Evolutionary conservation across 495 filamentous ascomycete genomes (phyloP).

Genomic region (Parachaetomium inaequale): DNA sequence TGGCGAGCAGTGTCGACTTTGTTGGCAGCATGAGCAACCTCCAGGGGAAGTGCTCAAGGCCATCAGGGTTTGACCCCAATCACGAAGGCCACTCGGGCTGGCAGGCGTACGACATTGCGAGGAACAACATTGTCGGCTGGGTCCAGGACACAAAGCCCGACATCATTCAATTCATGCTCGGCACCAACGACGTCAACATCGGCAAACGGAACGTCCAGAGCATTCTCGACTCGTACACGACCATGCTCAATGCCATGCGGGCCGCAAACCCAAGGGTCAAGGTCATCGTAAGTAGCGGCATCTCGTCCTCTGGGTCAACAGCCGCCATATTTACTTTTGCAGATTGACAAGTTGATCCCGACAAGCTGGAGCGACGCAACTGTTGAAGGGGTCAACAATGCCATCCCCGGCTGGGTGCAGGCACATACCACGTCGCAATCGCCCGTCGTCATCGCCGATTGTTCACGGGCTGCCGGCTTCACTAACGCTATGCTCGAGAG

Average conservation of each 20-base stretch:
- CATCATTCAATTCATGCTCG: conserved; percentile 40
- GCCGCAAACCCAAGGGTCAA: conserved; percentile 30
- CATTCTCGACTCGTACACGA: conserved; percentile 37
- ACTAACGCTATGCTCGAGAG: conserved; percentile 24
- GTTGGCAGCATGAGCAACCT: conserved; percentile 36
- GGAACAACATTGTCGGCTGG: conserved; percentile 36
- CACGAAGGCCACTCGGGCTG: conserved; percentile 42
- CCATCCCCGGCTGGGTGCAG: conserved; percentile 33
- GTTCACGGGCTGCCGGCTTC: conserved; percentile 26
- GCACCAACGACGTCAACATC: conserved; percentile 40
- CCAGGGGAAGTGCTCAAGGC: conserved; percentile 20
- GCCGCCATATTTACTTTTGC: no score
- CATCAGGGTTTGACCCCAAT: conserved; percentile 26
- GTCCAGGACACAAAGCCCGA: conserved; percentile 33
- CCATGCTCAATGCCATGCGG: conserved; percentile 33
- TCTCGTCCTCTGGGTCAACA: background rate
- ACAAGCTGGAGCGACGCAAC: conserved; percentile 28
- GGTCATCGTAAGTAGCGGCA: conserved; percentile 30
- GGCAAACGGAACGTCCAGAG: conserved; percentile 25
- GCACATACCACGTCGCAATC: conserved; percentile 29
- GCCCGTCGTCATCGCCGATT: conserved; percentile 36
- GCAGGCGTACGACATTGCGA: conserved; percentile 39
- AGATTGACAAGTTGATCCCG: conserved; percentile 36
- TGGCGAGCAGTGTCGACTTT: conserved; percentile 32
- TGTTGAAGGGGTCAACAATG: conserved; percentile 32